phyloP scores from a whole-genome alignment of 805 yeast species.

The Yamadazyma philogaea region DNA sequence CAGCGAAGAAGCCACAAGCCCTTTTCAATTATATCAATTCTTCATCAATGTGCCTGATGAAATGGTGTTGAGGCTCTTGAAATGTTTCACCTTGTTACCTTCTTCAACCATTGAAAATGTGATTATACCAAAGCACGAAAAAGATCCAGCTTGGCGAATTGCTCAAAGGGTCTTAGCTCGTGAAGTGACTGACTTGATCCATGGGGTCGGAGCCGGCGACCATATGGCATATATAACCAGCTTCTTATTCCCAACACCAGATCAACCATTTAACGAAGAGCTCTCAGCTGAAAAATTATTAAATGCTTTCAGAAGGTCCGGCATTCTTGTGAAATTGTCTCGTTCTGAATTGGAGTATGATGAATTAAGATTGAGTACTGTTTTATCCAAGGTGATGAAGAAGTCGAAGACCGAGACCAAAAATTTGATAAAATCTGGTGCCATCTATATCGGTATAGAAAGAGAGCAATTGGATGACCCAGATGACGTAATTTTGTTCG shows the following conservation, averaged over 20 bases:
- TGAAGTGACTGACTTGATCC: slow-evolving; percentile 83
- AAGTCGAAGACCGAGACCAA: slow-evolving; percentile 58
- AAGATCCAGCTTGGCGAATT: slow-evolving; percentile 58
- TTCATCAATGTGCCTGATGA: slow-evolving; percentile 77
- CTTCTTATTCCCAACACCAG: slow-evolving; percentile 60
- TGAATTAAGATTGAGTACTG: slow-evolving; percentile 47
- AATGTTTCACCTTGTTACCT: slow-evolving; percentile 78
- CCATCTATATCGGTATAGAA: slow-evolving; percentile 66
- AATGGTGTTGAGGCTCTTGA: slow-evolving; percentile 65
- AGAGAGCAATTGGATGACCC: slow-evolving; percentile 49
- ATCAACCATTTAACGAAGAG: slow-evolving; percentile 45
- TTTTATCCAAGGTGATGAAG: slow-evolving; percentile 48
- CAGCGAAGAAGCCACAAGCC: slow-evolving; percentile 67
- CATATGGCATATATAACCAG: slow-evolving; percentile 66
- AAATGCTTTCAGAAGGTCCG: slow-evolving; percentile 55
- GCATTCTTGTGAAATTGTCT: slow-evolving; percentile 43
- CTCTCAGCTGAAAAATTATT: slow-evolving; percentile 49
- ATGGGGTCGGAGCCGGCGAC: slow-evolving; percentile 74
- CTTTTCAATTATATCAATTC: slow-evolving; percentile 82
- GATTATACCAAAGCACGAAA: slow-evolving; percentile 50
- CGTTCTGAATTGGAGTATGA: slow-evolving; percentile 29
- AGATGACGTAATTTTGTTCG: slow-evolving; percentile 49
- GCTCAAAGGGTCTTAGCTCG: slow-evolving; percentile 80
- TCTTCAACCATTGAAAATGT: slow-evolving; percentile 47
- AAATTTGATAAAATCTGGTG: slow-evolving; percentile 64